phyloP scores from a whole-genome alignment of 345 rosid genomes.

The Carallia pectinifolia region DNA sequence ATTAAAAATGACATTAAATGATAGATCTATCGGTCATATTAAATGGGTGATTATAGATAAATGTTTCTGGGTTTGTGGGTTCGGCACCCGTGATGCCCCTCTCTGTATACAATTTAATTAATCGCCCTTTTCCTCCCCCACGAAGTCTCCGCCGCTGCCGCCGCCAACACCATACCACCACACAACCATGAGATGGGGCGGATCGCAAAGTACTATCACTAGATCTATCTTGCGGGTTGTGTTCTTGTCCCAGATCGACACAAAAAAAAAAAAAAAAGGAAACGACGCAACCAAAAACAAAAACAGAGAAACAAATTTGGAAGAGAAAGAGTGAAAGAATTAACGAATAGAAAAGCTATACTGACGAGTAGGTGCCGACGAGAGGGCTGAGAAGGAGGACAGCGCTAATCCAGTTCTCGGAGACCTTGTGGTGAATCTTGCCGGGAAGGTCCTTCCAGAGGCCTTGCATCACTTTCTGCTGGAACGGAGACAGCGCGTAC shows the following conservation, averaged over 20 bases:
- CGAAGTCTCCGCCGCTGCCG: too few relatives aligned
- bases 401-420: constrained; percentile 85
- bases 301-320: not conserved
- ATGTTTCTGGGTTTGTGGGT: too few relatives aligned
- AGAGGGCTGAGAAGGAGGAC: constrained; percentile 63
- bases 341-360: not conserved
- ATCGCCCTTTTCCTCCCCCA: too few relatives aligned
- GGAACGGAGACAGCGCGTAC: constrained; percentile 77
- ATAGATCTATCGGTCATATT: too few relatives aligned
- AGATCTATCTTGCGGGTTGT: not conserved
- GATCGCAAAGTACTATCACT: not conserved
- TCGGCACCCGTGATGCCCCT: too few relatives aligned
- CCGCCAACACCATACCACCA: too few relatives aligned
- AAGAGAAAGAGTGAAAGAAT: not conserved
- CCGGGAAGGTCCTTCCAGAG: constrained; percentile 68
- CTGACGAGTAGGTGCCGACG: constrained; percentile 52
- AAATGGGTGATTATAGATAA: too few relatives aligned
- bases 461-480: constrained; percentile 72
- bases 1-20: too few relatives aligned
- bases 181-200: too few relatives aligned
- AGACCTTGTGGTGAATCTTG: constrained; percentile 79
- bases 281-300: too few relatives aligned
- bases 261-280: not conserved
- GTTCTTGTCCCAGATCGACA: too few relatives aligned
- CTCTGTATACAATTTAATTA: too few relatives aligned